Percentiles rank a stretch among this genome's conserved stretches.
These are phyloP conservation scores for Canna indica DNA, from an alignment of 176 grass and related monocot species.

Conservation along the genomic window DNA sequence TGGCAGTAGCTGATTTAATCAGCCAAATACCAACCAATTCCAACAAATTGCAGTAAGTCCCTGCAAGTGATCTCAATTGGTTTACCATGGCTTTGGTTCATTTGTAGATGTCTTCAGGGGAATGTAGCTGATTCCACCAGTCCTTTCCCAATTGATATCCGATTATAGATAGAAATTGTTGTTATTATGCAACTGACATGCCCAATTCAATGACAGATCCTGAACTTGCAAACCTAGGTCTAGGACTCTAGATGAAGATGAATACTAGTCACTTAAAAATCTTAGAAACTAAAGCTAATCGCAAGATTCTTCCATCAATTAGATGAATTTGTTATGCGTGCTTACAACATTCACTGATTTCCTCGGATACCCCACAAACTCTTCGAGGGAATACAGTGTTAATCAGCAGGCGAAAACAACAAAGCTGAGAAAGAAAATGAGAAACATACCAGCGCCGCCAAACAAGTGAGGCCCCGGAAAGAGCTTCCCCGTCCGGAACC, in stretches of 20 bases:
- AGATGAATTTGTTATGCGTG: neutral
- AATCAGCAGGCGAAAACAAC: neutral
- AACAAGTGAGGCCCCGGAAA: conserved; percentile 89
- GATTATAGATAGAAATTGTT: too few relatives aligned
- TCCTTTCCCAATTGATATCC: neutral
- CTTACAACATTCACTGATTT: neutral
- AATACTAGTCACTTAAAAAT: neutral
- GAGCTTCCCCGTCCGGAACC: conserved; percentile 65
- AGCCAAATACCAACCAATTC: neutral
- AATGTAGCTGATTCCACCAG: neutral
- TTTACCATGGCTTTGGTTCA: too few relatives aligned
- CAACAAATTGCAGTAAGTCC: too few relatives aligned
- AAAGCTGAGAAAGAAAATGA: neutral
- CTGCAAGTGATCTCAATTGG: neutral
- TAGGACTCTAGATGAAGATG: neutral
- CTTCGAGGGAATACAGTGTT: neutral
- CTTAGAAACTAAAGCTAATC: neutral
- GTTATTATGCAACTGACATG: too few relatives aligned
- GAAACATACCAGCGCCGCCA: conserved; percentile 35
- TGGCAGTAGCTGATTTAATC: too few relatives aligned
- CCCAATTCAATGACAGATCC: neutral
- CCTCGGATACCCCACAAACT: neutral
- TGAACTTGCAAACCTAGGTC: neutral
- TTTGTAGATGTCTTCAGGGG: neutral
- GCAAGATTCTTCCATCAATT: neutral